phyloP scores from a whole-genome alignment of 768 basidiomycete species.

The Sistotremastrum niveocremeum region DNA sequence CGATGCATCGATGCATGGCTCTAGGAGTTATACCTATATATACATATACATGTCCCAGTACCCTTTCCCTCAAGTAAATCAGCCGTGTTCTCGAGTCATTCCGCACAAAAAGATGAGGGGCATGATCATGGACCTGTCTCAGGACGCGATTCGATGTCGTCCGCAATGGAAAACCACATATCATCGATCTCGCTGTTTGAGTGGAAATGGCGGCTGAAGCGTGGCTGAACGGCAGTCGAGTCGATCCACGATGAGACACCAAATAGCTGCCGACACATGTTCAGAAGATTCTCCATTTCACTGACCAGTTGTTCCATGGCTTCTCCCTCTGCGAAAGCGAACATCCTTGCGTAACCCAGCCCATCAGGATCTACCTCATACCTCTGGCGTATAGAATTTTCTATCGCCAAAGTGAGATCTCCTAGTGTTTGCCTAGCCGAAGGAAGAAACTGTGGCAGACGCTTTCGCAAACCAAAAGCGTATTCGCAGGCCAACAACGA shows the following conservation, averaged over 20 bases:
- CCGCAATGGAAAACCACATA: no score
- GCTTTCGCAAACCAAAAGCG: constrained; percentile 31
- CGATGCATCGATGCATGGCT: no score
- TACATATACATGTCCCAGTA: no score
- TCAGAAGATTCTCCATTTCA: constrained; percentile 27
- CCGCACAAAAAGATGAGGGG: no score
- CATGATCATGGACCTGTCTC: no score
- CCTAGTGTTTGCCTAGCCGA: constrained; percentile 28
- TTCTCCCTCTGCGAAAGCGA: constrained; percentile 31
- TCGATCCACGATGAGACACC: constrained; percentile 30
- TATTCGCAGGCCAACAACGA: constrained; percentile 36
- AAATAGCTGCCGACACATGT: constrained; percentile 28
- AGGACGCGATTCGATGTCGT: no score
- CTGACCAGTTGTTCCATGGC: constrained; percentile 28
- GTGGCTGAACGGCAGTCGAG: no score
- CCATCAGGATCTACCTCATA: constrained; percentile 16
- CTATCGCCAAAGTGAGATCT: constrained; percentile 21
- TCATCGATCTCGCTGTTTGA: neutral
- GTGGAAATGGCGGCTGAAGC: neutral
- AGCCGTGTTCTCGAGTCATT: no score
- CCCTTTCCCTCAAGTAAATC: no score
- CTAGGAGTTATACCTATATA: no score
- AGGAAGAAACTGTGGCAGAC: constrained; percentile 37
- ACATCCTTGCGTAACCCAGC: constrained; percentile 25
- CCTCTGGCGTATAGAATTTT: constrained; percentile 18